Evolutionary conservation across 2,329 filamentous ascomycete species (phyloP).

Genomic region (Colletotrichum sp.): DNA sequence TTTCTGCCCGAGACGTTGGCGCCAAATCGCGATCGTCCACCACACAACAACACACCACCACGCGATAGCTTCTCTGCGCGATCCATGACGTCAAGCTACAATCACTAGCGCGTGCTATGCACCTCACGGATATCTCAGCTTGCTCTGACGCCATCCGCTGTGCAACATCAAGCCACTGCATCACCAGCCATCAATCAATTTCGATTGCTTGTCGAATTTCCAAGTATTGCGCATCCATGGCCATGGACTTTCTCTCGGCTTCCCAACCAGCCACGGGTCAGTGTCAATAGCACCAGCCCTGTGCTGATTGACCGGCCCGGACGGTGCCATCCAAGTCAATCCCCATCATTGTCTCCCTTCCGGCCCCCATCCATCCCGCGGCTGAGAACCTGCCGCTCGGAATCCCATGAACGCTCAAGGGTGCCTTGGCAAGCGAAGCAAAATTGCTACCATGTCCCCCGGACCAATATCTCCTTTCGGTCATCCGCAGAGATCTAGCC

Average conservation of each 20-base stretch:
- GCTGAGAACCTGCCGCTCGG: background rate
- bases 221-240: background rate
- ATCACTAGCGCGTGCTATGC: slow-evolving; percentile 6
- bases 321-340: background rate
- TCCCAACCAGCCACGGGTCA: background rate
- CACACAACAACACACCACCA: background rate
- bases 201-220: background rate
- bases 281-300: background rate
- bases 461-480: background rate
- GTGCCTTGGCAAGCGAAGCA: background rate
- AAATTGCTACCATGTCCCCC: background rate
- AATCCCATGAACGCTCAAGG: background rate
- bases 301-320: background rate
- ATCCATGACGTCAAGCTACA: slow-evolving; percentile 19
- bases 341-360: background rate
- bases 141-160: slow-evolving; percentile 17
- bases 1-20: background rate
- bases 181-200: background rate
- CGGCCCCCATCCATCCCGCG: background rate
- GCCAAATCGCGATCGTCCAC: slow-evolving; percentile 2
- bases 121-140: background rate
- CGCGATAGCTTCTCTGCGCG: background rate
- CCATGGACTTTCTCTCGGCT: background rate
- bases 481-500: background rate
- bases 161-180: slow-evolving; percentile 17